These are phyloP conservation scores for Proliferodiscus dingleyae DNA, from an alignment of 2,329 filamentous ascomycete genomes.

Conservation along the genomic window DNA sequence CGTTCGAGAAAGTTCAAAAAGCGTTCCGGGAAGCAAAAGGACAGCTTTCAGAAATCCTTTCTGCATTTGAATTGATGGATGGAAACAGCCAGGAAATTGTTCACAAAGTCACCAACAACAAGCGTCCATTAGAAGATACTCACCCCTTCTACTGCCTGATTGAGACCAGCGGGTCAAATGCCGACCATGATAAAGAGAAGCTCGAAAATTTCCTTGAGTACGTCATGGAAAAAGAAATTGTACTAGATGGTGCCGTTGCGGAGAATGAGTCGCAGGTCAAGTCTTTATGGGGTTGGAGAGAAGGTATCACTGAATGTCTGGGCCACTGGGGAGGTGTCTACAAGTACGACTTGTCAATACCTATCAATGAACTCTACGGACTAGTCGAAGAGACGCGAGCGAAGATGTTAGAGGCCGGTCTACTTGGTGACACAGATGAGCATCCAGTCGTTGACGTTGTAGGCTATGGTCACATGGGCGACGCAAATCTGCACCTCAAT, in stretches of 20 bases:
- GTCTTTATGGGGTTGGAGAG: constrained; percentile 85
- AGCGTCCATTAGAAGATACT: constrained; percentile 73
- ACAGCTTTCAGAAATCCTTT: constrained; percentile 90
- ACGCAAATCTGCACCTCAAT: constrained; percentile 92
- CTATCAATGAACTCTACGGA: constrained; percentile 77
- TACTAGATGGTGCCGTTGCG: constrained; percentile 84
- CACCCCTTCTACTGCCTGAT: constrained; percentile 95
- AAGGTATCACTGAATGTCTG: constrained; percentile 84
- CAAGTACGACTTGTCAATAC: constrained; percentile 98
- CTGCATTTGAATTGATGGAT: constrained; percentile 98
- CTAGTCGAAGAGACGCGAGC: constrained; percentile 81
- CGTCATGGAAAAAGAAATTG: constrained; percentile 83
- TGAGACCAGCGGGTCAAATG: constrained; percentile 92
- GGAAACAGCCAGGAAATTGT: constrained; percentile 75
- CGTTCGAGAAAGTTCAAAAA: constrained; percentile 80
- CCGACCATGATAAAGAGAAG: constrained; percentile 90
- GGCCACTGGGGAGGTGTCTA: constrained; percentile 93
- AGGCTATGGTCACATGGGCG: constrained; percentile 97
- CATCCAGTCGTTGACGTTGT: constrained; percentile 84
- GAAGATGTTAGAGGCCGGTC: constrained; percentile 65
- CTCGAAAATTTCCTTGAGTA: constrained; percentile 85
- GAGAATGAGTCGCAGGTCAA: constrained; percentile 88
- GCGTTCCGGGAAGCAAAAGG: constrained; percentile 86
- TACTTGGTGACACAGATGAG: constrained; percentile 70
- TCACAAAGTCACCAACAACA: constrained; percentile 66